Evolutionary conservation across 192 early-diverging fungal species (phyloP), one percentile per base, ranked within the genome.

Genomic region (Entophlyctis helioformis): DNA sequence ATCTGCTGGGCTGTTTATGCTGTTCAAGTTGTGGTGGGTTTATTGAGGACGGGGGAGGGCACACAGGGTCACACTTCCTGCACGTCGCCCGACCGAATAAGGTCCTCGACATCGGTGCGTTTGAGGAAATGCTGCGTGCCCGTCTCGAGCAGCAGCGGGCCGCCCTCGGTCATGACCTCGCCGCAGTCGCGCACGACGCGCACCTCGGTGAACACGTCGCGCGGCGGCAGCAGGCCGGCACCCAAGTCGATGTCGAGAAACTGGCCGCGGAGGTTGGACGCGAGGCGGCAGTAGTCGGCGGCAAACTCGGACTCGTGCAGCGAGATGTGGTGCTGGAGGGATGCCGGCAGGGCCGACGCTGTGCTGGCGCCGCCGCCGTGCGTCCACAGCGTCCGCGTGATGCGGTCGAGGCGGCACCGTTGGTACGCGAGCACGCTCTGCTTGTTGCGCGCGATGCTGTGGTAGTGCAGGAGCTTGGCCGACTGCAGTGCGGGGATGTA

Each of bases 141-240:
- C 23, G 75, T 76, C 29, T 74, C 76, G 25, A 98, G 61, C 43
- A 75, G 74, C 32, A 91, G 71, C 0, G 77, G 62, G 0, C 95
- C 92, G 49, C 67, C 82, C 44, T 96, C 91, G 0, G 89, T 87
- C 40, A 83, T 74, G 22, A 95, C 79, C 60, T 95, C 88, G 33
- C 95, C 95, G 53, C 80, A 82, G 42, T 96, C 89, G 42, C 71
- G 74, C 36, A 88, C 28, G 1, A 96, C 95, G 1, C 92, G 59
- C 22, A 98, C 84, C 46, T 87, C 85, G n/a, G 92, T 82, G 64
- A 85, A 91, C 49, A 93, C 52, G 53, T 98, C 91, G 51, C 76
- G 73, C 6, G 95, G 95, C 26, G 95, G 95, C 0, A 80, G 54
- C 32, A 87, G 66, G 32, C 81, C 75, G 8, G 79, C 78, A 0